Base-by-base conservation (phyloP, 371 early-diverging fungal species). In the Mortierella sp. region DNA sequence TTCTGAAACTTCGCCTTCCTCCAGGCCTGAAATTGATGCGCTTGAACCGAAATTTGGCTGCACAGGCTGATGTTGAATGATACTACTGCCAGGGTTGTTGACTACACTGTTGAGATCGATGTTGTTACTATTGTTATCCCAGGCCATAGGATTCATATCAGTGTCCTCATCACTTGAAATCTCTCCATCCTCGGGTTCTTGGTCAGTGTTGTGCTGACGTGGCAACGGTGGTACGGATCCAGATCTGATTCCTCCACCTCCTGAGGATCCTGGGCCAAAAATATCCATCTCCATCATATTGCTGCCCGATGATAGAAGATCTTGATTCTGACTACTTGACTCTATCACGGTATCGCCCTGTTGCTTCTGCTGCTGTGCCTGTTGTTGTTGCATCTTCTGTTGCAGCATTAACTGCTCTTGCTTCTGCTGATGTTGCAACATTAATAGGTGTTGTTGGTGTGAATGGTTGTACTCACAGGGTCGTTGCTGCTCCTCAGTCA, bases 161-260 rank as follows among this genome's bases (percentile, higher is more conserved):
- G 75, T 37, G 35, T 79, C 80, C 16, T 71, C 75, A 59, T 78
- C 79, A 28, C 55, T 67, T 58, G 70, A 49, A 1, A 79, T 79
- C 57, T 79, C 75, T 0, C 79, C 79, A 30, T 79, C 79, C 37
- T 79, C 80, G 6, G 65, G 60, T 35, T 79, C 80, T 0, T 71
- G 68, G 32, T 71, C 75, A n/a, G 67, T 60, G 30, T 74, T 64
- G 11, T 75, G 75, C 51, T 74, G 71, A 8, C 67, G 68, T 2
- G 52, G 66, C 26, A 75, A 63, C 11, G 72, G 71, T 10, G 75
- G 75, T 5, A 74, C 75, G 28, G 75, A 68, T 28, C 68, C 67
- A 28, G 80, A 68, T 32, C 62, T 40, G n/a, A 66, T n/a, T 8
- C 61, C 66, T 18, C 72, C 54, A 5, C 43, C 54, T 0, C 65